Conservation (phyloP, 192 early-diverging fungal species). For the Coemansia sp. region DNA sequence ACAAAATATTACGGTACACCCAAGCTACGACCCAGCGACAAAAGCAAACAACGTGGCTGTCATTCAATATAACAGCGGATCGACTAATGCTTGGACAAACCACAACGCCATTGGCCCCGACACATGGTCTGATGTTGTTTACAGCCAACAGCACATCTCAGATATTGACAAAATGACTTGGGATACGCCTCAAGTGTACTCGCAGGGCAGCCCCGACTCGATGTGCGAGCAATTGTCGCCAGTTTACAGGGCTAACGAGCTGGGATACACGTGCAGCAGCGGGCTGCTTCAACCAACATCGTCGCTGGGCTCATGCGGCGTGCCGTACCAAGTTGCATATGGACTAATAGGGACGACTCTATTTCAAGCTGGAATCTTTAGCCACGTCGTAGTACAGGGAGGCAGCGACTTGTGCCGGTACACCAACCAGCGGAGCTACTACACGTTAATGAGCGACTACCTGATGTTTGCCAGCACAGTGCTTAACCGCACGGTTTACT, state of each 20-base stretch:
- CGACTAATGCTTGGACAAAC: constrained; percentile 7
- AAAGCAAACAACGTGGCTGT: constrained; percentile 34
- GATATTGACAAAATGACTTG: constrained; percentile 8
- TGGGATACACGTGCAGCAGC: constrained; percentile 9
- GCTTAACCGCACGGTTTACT: constrained; percentile 7
- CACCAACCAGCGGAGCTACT: constrained; percentile 12
- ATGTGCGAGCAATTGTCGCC: constrained; percentile 8
- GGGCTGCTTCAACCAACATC: not conserved
- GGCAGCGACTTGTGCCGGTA: constrained; percentile 14
- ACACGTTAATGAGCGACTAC: constrained; percentile 17
- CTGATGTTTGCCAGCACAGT: constrained; percentile 8
- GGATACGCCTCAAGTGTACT: constrained; percentile 3
- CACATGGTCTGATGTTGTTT: constrained; percentile 10
- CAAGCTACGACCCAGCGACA: constrained; percentile 6
- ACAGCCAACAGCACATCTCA: constrained; percentile 5
- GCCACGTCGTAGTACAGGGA: constrained; percentile 8
- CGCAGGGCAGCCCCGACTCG: not conserved
- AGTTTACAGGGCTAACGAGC: constrained; percentile 13
- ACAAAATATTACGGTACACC: constrained; percentile 18
- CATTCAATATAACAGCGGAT: constrained; percentile 9
- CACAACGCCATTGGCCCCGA: constrained; percentile 1
- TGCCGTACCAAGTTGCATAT: constrained; percentile 14
- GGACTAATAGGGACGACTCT: not conserved
- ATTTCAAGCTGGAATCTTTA: constrained; percentile 22
- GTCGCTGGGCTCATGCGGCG: not conserved